Percentiles rank a stretch among this genome's conserved stretches.
Conservation (phyloP, 2,329 filamentous ascomycete genomes). For the Hypocrella siamensis region DNA sequence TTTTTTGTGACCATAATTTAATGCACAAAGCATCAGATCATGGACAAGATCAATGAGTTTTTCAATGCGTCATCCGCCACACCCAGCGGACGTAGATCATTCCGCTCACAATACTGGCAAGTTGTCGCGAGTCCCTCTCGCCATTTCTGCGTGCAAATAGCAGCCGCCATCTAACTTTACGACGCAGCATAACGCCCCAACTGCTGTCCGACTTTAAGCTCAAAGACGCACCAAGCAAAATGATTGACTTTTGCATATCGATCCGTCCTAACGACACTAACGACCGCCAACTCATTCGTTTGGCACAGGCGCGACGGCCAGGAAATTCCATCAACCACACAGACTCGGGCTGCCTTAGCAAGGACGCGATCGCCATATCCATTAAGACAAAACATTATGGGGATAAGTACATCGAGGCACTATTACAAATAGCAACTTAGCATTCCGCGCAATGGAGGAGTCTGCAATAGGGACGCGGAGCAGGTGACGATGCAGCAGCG, state of each 20-base stretch:
- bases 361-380: constrained; percentile 7
- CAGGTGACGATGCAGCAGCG: neutral
- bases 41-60: no score
- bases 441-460: constrained; percentile 8
- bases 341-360: constrained; percentile 5
- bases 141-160: neutral
- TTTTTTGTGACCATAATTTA: no score
- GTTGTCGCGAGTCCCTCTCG: neutral
- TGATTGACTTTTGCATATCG: constrained; percentile 7
- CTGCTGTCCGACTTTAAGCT: constrained; percentile 5
- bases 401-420: constrained; percentile 3
- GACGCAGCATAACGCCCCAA: constrained; percentile 2
- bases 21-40: no score
- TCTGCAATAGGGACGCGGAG: constrained; percentile 2
- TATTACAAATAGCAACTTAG: constrained; percentile 8
- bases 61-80: no score
- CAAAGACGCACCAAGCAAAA: constrained; percentile 6
- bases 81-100: no score
- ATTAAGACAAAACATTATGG: constrained; percentile 8
- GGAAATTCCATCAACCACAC: constrained; percentile 8
- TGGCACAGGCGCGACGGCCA: constrained; percentile 1
- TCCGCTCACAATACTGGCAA: neutral
- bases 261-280: constrained; percentile 2
- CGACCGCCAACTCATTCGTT: constrained; percentile 3
- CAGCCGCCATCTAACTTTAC: neutral